These are phyloP conservation scores for Lotmaria passim DNA, from an alignment of 208 protist species.

Conservation along the genomic window DNA sequence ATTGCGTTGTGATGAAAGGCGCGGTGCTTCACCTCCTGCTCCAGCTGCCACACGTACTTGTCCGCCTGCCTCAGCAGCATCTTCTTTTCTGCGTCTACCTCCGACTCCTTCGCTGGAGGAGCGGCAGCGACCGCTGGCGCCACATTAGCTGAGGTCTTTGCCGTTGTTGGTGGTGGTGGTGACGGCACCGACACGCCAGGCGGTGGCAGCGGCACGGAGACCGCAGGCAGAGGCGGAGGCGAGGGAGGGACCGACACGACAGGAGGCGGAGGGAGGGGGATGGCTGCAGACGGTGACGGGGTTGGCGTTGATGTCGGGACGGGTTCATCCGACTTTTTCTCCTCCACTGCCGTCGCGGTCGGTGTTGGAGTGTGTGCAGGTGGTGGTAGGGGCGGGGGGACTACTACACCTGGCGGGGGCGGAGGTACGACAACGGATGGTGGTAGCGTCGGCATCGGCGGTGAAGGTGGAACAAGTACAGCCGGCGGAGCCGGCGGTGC, in stretches of 20 bases:
- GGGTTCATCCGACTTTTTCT: too few species aligned
- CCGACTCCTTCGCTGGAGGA: conserved; percentile 4
- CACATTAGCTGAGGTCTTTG: too few species aligned
- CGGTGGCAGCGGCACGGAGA: conserved; percentile 13
- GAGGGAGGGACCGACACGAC: conserved; percentile 10
- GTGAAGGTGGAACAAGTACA: too few species aligned
- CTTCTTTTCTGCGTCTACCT: conserved; percentile 31
- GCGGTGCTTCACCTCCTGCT: conserved; percentile 64
- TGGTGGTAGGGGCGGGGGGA: too few species aligned
- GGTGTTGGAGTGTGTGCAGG: too few species aligned
- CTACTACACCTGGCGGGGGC: too few species aligned
- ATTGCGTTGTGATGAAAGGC: conserved; percentile 47
- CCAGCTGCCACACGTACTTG: conserved; percentile 55
- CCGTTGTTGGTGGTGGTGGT: not conserved
- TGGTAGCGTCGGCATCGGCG: too few species aligned
- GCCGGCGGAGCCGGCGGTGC: too few species aligned
- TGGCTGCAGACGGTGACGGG: not conserved
- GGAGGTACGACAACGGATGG: too few species aligned
- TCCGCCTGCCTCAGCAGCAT: conserved; percentile 58
- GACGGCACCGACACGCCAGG: conserved; percentile 7
- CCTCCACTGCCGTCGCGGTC: too few species aligned
- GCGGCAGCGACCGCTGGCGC: not conserved
- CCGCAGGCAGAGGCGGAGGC: not conserved
- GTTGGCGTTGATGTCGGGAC: not conserved
- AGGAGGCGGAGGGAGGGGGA: not conserved